These are phyloP conservation scores for Dunaliella primolecta DNA, from an alignment of 139 green algal species.

Conservation along the genomic window DNA sequence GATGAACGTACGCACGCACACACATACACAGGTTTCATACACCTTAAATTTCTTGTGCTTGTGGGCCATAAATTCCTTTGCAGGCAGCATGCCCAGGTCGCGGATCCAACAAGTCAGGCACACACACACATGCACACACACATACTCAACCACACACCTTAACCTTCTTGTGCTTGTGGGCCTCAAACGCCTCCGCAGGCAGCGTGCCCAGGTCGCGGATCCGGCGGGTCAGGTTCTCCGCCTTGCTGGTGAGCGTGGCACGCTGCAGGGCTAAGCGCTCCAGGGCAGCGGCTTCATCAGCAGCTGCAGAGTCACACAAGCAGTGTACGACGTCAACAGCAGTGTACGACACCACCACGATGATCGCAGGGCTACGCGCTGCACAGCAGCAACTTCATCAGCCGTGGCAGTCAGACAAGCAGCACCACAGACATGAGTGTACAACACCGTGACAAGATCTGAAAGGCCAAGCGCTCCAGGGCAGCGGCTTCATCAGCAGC, in stretches of 20 bases:
- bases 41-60: slow-evolving; percentile 50
- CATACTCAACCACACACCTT: slow-evolving; percentile 31
- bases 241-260: slow-evolving; percentile 41
- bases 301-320: slow-evolving; percentile 13
- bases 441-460: no score
- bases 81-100: slow-evolving; percentile 87
- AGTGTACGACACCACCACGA: background rate
- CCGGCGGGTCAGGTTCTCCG: slow-evolving; percentile 70
- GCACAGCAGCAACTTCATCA: no score
- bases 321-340: background rate
- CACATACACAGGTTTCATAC: no score
- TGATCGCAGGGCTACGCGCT: no score
- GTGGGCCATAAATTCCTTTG: slow-evolving; percentile 82
- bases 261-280: slow-evolving; percentile 62
- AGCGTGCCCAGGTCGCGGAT: slow-evolving; percentile 91
- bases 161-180: slow-evolving; percentile 56
- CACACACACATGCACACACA: background rate
- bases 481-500: slow-evolving; percentile 32
- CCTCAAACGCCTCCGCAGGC: slow-evolving; percentile 81
- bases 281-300: slow-evolving; percentile 39
- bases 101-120: slow-evolving; percentile 77
- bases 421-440: no score
- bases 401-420: no score
- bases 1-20: no score
- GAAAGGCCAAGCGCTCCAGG: slow-evolving; percentile 62